These are phyloP conservation scores for Hysterangium stoloniferum DNA, from an alignment of 768 basidiomycete genomes.

Conservation along the genomic window DNA sequence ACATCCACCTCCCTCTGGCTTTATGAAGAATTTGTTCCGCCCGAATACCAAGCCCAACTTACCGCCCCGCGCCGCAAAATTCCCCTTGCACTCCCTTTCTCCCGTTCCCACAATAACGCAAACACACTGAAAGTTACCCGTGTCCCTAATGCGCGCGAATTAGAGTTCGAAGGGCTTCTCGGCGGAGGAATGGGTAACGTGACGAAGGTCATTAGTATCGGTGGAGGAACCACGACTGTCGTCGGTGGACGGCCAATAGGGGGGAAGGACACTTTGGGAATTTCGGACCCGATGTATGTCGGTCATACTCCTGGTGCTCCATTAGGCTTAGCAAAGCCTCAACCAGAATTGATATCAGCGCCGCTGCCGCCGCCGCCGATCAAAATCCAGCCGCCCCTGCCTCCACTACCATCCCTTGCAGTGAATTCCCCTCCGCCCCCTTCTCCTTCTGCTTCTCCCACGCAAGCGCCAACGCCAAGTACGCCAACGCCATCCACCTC, in stretches of 20 bases:
- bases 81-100: constrained; percentile 50
- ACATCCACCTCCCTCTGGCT: constrained; percentile 64
- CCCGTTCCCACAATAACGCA: constrained; percentile 44
- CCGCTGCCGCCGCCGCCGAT: too few relatives aligned
- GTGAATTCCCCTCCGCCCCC: too few relatives aligned
- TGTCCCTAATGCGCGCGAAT: constrained; percentile 48
- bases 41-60: constrained; percentile 76
- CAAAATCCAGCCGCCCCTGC: too few relatives aligned
- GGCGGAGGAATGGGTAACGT: constrained; percentile 38
- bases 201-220: constrained; percentile 32
- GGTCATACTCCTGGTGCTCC: constrained; percentile 18
- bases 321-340: too few relatives aligned
- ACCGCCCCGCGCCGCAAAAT: constrained; percentile 29
- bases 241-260: background rate
- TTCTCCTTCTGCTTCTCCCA: constrained; percentile 3
- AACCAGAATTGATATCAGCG: too few relatives aligned
- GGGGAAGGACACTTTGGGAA: too few relatives aligned
- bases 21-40: constrained; percentile 91
- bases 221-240: background rate
- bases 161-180: constrained; percentile 74
- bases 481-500: background rate
- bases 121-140: constrained; percentile 63
- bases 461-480: too few relatives aligned
- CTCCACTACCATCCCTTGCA: too few relatives aligned
- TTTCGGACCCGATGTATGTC: constrained; percentile 7